Evolutionary conservation across 2,329 filamentous ascomycete genomes (phyloP).

Genomic region (Hymenoscyphus occultus): DNA sequence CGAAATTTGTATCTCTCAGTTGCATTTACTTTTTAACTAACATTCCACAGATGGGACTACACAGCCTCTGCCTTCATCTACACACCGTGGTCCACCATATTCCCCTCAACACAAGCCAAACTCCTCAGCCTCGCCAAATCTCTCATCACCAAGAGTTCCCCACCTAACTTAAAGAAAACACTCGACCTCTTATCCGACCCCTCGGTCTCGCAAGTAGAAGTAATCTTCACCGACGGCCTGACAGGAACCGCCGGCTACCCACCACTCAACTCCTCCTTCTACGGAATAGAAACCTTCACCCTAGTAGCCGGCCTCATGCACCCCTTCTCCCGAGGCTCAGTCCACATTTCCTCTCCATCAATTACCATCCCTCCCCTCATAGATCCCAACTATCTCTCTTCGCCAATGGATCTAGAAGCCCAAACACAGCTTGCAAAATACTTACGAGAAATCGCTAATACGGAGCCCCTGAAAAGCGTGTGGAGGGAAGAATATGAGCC

Average conservation of each 20-base stretch:
- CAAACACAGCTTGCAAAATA: slow-evolving; percentile 23
- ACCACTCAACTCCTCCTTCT: slow-evolving; percentile 14
- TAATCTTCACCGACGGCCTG: slow-evolving; percentile 44
- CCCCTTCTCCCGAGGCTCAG: slow-evolving; percentile 54
- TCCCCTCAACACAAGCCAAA: slow-evolving; percentile 31
- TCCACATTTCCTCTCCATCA: slow-evolving; percentile 49
- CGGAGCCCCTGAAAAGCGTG: slow-evolving; percentile 17
- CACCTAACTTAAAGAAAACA: slow-evolving; percentile 41
- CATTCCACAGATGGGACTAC: slow-evolving; percentile 20
- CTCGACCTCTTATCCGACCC: slow-evolving; percentile 38
- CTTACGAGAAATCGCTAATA: slow-evolving; percentile 20
- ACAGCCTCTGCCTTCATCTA: slow-evolving; percentile 40
- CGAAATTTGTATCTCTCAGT: neutral
- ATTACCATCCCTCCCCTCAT: slow-evolving; percentile 44
- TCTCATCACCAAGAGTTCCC: slow-evolving; percentile 34
- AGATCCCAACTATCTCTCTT: slow-evolving; percentile 51
- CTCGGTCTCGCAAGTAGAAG: slow-evolving; percentile 24
- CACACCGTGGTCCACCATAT: slow-evolving; percentile 41
- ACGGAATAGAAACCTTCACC: slow-evolving; percentile 23
- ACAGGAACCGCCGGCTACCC: slow-evolving; percentile 37
- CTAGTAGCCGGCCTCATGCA: slow-evolving; percentile 53
- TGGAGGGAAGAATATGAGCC: slow-evolving; percentile 28
- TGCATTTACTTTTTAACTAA: neutral
- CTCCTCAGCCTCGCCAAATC: slow-evolving; percentile 37
- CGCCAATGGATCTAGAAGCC: slow-evolving; percentile 48